A percentile compares a stretch with the other conserved stretches of the same genome.
Evolutionary conservation across 108 stramenopile genomes (phyloP).

Genomic region (Conticribra weissflogii): DNA sequence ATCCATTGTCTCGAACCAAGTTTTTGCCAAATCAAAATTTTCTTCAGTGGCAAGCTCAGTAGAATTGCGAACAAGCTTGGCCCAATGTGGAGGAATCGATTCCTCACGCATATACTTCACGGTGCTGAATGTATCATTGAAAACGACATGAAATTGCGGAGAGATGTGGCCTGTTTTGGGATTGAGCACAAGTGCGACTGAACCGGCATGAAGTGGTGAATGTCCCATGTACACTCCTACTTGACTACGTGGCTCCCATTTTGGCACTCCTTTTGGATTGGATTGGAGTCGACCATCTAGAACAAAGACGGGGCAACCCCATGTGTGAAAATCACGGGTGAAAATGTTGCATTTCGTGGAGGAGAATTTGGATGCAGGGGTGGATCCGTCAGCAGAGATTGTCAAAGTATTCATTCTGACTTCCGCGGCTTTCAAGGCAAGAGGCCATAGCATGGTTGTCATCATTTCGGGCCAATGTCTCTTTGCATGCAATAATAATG

Average conservation of each 20-base stretch:
- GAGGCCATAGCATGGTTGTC: slow-evolving; percentile 22
- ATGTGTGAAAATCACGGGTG: not conserved
- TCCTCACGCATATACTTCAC: slow-evolving; percentile 1
- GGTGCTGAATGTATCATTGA: not conserved
- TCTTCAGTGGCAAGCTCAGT: slow-evolving; percentile 1
- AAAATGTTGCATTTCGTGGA: not conserved
- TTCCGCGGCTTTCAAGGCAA: slow-evolving; percentile 9
- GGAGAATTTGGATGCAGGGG: not conserved
- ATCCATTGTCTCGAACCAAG: not conserved
- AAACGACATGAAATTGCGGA: slow-evolving; percentile 11
- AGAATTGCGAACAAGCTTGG: not conserved
- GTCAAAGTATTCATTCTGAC: not conserved
- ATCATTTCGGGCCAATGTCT: slow-evolving; percentile 11
- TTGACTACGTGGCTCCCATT: slow-evolving; percentile 24
- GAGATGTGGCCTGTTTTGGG: slow-evolving; percentile 27
- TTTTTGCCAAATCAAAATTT: slow-evolving; percentile 5
- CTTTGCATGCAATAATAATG: slow-evolving; percentile 10
- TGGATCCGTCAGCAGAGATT: too few species aligned
- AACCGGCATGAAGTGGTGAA: not conserved
- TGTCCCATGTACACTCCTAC: not conserved
- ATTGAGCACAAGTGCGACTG: slow-evolving; percentile 41
- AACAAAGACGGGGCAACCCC: not conserved
- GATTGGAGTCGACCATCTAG: not conserved
- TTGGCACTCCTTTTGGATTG: slow-evolving; percentile 2
- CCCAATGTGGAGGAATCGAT: not conserved